Base-by-base conservation (phyloP, 768 basidiomycete genomes). In the Tulasnella sp. region DNA sequence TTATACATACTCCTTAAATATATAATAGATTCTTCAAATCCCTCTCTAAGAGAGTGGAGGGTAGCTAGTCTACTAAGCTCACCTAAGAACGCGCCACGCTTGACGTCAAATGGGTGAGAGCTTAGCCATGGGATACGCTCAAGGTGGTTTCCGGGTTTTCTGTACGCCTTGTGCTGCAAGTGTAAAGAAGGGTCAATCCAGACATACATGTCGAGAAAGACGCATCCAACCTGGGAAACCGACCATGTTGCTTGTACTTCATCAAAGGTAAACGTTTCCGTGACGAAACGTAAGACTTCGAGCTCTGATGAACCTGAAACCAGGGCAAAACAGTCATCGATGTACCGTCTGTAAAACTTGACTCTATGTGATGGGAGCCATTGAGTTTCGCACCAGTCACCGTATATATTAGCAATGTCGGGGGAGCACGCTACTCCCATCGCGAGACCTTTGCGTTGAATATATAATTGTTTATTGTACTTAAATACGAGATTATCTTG, bases 61-160 rank as follows among this genome's bases (percentile, higher is more conserved):
- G 36, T 31, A 15, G 62, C 62, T 11, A 62, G 17, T n/a, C 62
- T 4, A n/a, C 55, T 41, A 55, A 62, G 50, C 55, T 62, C 62
- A 15, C 62, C 37, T 1, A 61, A 49, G 21, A 62, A 62, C 1
- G 61, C 56, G 25, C 61, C 63, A 58, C 53, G 52, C 45, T 63
- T 63, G 3, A 63, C 62, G 45, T 63, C 63, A 36, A 54, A 48
- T 11, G 63, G 63, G 27, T 63, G 63, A 42, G 57, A 49, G 6
- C 62, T 60, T 19, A 59, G 40, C 59, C 54, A 62, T 54, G 63
- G 63, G 34, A 63, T 62, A 32, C 63, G 9, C 43, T 63, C 63
- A 14, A 35, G 32, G 40, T 59, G 57, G 57, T 63, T 61, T 19
- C 49, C 59, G 17, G 37, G 34, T 57, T 64, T 64, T 17, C 54